Conservation (phyloP, 2,329 filamentous ascomycete species). For the Paracorniculantispora psalliotae region DNA sequence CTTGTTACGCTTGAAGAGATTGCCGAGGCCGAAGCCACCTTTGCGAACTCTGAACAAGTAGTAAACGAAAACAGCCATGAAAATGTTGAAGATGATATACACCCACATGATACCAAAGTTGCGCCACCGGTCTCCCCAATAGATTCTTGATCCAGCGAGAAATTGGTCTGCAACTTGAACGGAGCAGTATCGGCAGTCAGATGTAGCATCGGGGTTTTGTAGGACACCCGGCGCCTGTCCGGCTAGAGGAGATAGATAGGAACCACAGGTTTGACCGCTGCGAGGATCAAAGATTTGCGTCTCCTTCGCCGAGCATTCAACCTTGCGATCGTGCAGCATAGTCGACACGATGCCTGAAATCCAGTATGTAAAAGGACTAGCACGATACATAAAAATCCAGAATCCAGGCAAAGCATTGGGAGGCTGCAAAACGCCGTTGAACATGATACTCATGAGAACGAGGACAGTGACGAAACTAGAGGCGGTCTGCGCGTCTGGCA, state of each 20-base stretch:
- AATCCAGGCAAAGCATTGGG: conserved; percentile 59
- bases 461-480: conserved; percentile 57
- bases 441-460: conserved; percentile 54
- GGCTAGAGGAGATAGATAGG: conserved; percentile 59
- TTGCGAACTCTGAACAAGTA: conserved; percentile 54
- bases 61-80: conserved; percentile 54
- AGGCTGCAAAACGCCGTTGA: conserved; percentile 60
- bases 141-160: conserved; percentile 41
- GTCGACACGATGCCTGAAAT: conserved; percentile 64
- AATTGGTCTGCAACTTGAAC: conserved; percentile 60
- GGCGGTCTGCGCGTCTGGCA: conserved; percentile 65
- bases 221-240: conserved; percentile 48
- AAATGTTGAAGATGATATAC: conserved; percentile 60
- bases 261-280: conserved; percentile 53
- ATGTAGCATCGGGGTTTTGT: conserved; percentile 53
- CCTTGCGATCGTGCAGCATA: conserved; percentile 50
- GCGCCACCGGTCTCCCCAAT: conserved; percentile 55
- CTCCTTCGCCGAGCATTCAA: conserved; percentile 52
- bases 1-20: conserved; percentile 9
- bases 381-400: conserved; percentile 74
- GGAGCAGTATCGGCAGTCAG: conserved; percentile 62
- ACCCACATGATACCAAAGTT: conserved; percentile 68
- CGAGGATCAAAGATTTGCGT: conserved; percentile 62
- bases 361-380: conserved; percentile 64
- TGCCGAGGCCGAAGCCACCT: conserved; percentile 4